Evolutionary conservation across 129 eudicot species (phyloP), one percentile per base, ranked within the genome.

Genomic region (Glebionis coronaria): DNA sequence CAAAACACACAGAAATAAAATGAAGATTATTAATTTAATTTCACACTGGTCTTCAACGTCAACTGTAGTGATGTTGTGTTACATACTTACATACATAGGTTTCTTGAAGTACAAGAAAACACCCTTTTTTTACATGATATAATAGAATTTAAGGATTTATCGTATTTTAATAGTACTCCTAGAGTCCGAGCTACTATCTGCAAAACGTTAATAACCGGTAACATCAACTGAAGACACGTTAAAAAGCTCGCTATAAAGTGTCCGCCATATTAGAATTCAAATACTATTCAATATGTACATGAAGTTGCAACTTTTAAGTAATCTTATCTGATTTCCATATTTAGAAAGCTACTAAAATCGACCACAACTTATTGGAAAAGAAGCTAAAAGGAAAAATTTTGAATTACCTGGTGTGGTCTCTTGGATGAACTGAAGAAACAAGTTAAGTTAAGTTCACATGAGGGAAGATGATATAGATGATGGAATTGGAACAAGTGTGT

Each of bases 41-140:
- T 23, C 25, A 23, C 25, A 23, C 25, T 23, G 25, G 25, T 23
- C 2, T 23, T 23, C 25, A 23, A 23, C 25, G 2, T 23, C 25
- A 23, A 23, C 25, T 57, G 9, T 25, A 9, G 25, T 2, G 60
- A 12, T 56, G 54, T 21, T 44, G 7, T 44, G 35, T 44, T 21
- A 7, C 58, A 6, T 47, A 14, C n/a, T 46, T 12, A 40, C 12
- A 56, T 23, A 23, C 2, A 23, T 29, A 55, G 55, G 64, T 56
- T 56, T 42, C 44, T 42, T 69, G 27, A 23, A 55, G 27, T 42
- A 63, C 55, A 69, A 69, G 73, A 3, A 56, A 52, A 7, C 54
- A 65, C 13, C 13, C 38, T 40, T 23, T 68, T n/a, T 2, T 20
- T 51, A 68, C 73, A 55, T 68, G 73, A 38, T 9, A 68, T 54